A percentile compares a stretch with the other conserved stretches of the same genome.
Conservation (phyloP, 179 eudicot species). For the Corrigiola litoralis region DNA sequence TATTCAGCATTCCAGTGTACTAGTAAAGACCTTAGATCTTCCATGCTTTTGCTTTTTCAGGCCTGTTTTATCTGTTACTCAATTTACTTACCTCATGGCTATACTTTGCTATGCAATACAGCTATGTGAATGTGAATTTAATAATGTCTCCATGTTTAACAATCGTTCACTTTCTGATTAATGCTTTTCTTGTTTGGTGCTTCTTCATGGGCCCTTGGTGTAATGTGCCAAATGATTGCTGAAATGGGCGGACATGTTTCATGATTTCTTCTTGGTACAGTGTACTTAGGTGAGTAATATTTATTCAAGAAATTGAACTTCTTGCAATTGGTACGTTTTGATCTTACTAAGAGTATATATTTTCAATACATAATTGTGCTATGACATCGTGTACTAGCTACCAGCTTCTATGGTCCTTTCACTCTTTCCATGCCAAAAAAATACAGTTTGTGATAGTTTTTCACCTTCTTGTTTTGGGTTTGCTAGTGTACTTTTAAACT, state of each 20-base stretch:
- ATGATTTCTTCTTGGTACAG: conserved; percentile 27
- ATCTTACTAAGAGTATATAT: not conserved
- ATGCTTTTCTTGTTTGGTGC: conserved; percentile 6
- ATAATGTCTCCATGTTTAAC: not conserved
- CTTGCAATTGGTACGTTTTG: not conserved
- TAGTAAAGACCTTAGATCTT: conserved; percentile 1
- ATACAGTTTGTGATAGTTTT: too few relatives aligned
- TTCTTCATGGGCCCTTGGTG: conserved; percentile 19
- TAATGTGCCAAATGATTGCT: conserved; percentile 27
- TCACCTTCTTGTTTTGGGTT: too few relatives aligned
- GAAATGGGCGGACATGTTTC: conserved; percentile 28
- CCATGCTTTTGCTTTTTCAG: conserved; percentile 23
- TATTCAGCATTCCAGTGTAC: not conserved
- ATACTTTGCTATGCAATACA: not conserved
- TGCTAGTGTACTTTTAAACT: too few relatives aligned
- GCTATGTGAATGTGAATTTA: not conserved
- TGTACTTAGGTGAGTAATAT: conserved; percentile 37
- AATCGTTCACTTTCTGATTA: not conserved
- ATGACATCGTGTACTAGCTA: too few relatives aligned
- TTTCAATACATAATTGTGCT: too few relatives aligned
- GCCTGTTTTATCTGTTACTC: not conserved
- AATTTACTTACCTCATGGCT: not conserved
- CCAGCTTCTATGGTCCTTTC: too few relatives aligned
- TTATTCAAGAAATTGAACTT: too few relatives aligned
- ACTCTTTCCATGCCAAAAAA: too few relatives aligned